phyloP scores from a whole-genome alignment of 225 moss, liverwort and hornwort species.

The Pseudoscleropodium purum region DNA sequence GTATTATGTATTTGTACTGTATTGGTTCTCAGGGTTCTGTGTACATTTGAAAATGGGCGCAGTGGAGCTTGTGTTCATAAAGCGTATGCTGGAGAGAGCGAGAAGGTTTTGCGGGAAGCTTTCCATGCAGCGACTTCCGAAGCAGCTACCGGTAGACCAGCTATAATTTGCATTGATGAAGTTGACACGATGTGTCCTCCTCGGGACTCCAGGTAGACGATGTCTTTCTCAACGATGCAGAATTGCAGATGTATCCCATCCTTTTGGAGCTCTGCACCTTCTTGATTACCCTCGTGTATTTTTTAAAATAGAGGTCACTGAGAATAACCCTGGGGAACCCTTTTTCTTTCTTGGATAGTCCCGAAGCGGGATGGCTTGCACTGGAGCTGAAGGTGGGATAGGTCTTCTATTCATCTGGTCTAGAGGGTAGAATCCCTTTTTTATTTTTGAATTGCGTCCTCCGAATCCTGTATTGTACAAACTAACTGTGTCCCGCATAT shows the following conservation, averaged over 20 bases:
- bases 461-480: neutral
- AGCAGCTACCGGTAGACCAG: conserved; percentile 66
- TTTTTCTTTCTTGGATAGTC: neutral
- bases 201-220: conserved; percentile 64
- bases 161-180: conserved; percentile 96
- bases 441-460: neutral
- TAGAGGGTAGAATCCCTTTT: neutral
- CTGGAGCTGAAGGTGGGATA: neutral
- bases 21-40: neutral
- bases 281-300: neutral
- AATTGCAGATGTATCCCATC: neutral
- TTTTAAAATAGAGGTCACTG: neutral
- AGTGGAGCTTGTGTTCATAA: conserved; percentile 78
- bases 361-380: neutral
- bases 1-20: neutral
- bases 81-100: conserved; percentile 91
- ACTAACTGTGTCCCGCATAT: neutral
- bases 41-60: neutral
- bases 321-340: too few relatives aligned
- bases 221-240: neutral
- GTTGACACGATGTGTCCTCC: conserved; percentile 92
- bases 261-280: neutral
- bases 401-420: neutral
- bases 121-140: conserved; percentile 58
- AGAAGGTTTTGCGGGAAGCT: conserved; percentile 70